Percentiles rank a stretch among this genome's conserved stretches.
Evolutionary conservation across 73 alveolate species (phyloP).

Genomic region (Paraurostyla sp.): DNA sequence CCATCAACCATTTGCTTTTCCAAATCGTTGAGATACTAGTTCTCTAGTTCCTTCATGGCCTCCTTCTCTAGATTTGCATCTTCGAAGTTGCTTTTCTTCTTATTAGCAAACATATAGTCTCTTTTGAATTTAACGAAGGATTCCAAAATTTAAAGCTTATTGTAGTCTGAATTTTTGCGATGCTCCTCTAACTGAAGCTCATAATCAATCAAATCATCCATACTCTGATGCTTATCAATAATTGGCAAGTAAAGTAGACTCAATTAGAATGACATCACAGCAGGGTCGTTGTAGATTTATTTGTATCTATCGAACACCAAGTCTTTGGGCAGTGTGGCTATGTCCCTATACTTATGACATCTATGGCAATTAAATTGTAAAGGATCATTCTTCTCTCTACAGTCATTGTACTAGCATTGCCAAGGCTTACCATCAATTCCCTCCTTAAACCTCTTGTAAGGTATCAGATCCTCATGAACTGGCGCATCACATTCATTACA

Average conservation of each 20-base stretch:
- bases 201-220: slow-evolving; percentile 52
- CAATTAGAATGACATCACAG: slow-evolving; percentile 44
- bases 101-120: background rate
- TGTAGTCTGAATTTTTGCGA: slow-evolving; percentile 41
- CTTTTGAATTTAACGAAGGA: background rate
- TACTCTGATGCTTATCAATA: slow-evolving; percentile 42
- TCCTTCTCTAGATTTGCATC: slow-evolving; percentile 15
- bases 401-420: slow-evolving; percentile 25
- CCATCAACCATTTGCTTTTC: background rate
- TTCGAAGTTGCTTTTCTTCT: slow-evolving; percentile 43
- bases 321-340: slow-evolving; percentile 42
- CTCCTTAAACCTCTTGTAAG: slow-evolving; percentile 27
- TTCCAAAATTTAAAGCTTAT: slow-evolving; percentile 48
- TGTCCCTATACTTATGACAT: slow-evolving; percentile 46
- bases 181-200: slow-evolving; percentile 55
- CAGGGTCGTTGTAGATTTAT: background rate
- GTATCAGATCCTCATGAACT: slow-evolving; percentile 28
- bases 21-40: background rate
- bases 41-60: slow-evolving; percentile 27
- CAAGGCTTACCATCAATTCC: slow-evolving; percentile 49
- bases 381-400: slow-evolving; percentile 38
- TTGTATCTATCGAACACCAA: slow-evolving; percentile 32
- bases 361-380: slow-evolving; percentile 43
- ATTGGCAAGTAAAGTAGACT: slow-evolving; percentile 52
- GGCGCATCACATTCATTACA: slow-evolving; percentile 71